Evolutionary conservation across 2,329 filamentous ascomycete genomes (phyloP), one percentile per base, ranked within the genome.

Genomic region (Neonectria coccinea): DNA sequence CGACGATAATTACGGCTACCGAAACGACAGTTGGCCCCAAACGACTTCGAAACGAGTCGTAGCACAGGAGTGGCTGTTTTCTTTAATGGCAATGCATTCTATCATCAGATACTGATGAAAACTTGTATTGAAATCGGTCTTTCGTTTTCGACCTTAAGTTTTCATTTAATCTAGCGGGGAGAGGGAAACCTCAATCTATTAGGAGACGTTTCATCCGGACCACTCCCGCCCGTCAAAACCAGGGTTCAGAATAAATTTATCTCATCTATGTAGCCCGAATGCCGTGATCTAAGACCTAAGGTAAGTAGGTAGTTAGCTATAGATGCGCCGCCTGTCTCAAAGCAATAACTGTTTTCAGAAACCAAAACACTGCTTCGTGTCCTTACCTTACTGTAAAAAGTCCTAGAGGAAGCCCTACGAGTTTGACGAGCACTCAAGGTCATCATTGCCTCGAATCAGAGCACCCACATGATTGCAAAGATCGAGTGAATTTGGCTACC

Each of bases 1-100:
- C 71, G 11, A 78, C 79, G 1, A 74, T 76, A 44, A 81, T 82
- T 59, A 73, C 73, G 9, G 71, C 76, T 2, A 70, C 75, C 10
- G 76, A 81, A 56, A 80, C 79, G 0, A 74, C 75, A 2, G 72
- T 79, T 29, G 80, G 80, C 4, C 59, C 67, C 4, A 81, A 79
- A 47, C 72, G 75, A 22, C 50, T 56, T 18, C 73, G 66, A 44
- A 33, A 54, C 44, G 62, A 67, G 52, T 66, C 45, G 62, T 12
- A 18, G 8, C 53, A 48, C 8, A 25, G 7, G 25, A 39, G 12
- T 60, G 54, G 16, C 12, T 14, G 11, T 20, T 33, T 20, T 11
- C 29, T 20, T 56, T 25, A 25, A 3, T 25, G 25, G 25, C 10
- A 20, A 33, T 22, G 10, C 14, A 22, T 10, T 31, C 27, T 8